Evolutionary conservation across 164 flowering plant genomes (phyloP).

Genomic region (Protea cynaroides): DNA sequence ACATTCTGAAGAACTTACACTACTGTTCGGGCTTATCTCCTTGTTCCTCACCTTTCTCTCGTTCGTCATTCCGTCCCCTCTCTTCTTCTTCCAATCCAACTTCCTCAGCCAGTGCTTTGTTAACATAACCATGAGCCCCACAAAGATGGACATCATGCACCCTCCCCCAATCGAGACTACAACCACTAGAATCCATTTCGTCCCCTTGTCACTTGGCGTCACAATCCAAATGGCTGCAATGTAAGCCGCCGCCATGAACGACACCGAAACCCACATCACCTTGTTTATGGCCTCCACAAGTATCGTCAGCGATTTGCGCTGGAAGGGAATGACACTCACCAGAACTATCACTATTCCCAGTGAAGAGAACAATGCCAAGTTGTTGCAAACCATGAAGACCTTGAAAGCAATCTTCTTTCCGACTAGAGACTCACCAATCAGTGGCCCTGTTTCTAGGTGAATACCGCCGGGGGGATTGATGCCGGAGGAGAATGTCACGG

Average conservation of each 20-base stretch:
- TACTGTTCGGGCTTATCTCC: not conserved
- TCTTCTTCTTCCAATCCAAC: slow-evolving; percentile 1
- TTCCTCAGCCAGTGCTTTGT: slow-evolving; percentile 11
- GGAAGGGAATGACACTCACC: slow-evolving; percentile 25
- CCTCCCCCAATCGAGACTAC: slow-evolving; percentile 3
- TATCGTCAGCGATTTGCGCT: slow-evolving; percentile 13
- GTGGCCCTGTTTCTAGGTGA: slow-evolving; percentile 18
- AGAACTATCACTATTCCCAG: slow-evolving; percentile 14
- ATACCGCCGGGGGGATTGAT: slow-evolving; percentile 28
- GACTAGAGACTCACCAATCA: not conserved
- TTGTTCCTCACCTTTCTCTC: not conserved
- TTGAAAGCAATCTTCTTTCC: slow-evolving; percentile 10
- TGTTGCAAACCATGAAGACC: slow-evolving; percentile 22
- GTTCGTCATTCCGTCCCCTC: too few relatives aligned
- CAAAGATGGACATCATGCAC: not conserved
- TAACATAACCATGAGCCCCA: slow-evolving; percentile 2
- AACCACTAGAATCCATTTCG: slow-evolving; percentile 5
- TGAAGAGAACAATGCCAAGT: slow-evolving; percentile 21
- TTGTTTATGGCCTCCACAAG: slow-evolving; percentile 5
- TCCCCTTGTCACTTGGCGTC: slow-evolving; percentile 7
- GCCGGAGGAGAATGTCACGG: slow-evolving; percentile 21
- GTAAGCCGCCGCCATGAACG: slow-evolving; percentile 18
- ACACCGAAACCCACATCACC: slow-evolving; percentile 21
- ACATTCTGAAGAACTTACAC: too few relatives aligned
- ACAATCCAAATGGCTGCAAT: slow-evolving; percentile 19